These are phyloP conservation scores for Papiliotrema fonsecae DNA, from an alignment of 1,284 basidiomycete species.

Conservation along the genomic window DNA sequence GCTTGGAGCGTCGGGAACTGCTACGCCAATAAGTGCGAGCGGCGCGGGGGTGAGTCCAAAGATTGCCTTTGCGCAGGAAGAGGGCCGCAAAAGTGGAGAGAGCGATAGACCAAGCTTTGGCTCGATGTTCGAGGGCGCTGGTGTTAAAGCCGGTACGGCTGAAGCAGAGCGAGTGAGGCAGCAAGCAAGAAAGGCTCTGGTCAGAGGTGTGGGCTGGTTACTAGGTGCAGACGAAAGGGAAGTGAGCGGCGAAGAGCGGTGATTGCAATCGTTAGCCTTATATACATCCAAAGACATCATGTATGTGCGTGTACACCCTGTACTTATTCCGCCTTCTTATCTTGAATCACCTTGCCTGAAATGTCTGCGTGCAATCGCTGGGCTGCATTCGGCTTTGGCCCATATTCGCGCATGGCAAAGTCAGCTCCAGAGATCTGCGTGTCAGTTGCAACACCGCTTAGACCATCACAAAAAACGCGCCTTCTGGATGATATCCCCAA, in stretches of 20 bases:
- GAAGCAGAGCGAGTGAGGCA: constrained; percentile 37
- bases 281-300: too few species aligned
- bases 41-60: too few species aligned
- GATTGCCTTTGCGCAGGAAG: not conserved
- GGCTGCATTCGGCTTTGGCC: constrained; percentile 35
- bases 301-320: too few species aligned
- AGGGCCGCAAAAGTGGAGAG: not conserved
- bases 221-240: constrained; percentile 46
- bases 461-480: constrained; percentile 16
- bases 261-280: too few species aligned
- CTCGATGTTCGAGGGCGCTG: constrained; percentile 24
- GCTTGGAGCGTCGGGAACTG: not conserved
- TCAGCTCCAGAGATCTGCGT: constrained; percentile 32
- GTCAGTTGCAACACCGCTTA: not conserved
- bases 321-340: too few species aligned
- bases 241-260: too few species aligned
- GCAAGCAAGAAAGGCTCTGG: constrained; percentile 42
- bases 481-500: constrained; percentile 36
- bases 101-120: constrained; percentile 11
- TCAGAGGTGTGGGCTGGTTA: constrained; percentile 48
- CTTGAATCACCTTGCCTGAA: too few species aligned
- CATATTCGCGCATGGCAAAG: constrained; percentile 35
- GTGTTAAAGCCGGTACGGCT: constrained; percentile 11
- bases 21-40: not conserved
- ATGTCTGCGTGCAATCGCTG: constrained; percentile 18